Percentiles rank a stretch among this genome's conserved stretches.
Conservation (phyloP, 805 yeast genomes). For the Pichia californica region DNA sequence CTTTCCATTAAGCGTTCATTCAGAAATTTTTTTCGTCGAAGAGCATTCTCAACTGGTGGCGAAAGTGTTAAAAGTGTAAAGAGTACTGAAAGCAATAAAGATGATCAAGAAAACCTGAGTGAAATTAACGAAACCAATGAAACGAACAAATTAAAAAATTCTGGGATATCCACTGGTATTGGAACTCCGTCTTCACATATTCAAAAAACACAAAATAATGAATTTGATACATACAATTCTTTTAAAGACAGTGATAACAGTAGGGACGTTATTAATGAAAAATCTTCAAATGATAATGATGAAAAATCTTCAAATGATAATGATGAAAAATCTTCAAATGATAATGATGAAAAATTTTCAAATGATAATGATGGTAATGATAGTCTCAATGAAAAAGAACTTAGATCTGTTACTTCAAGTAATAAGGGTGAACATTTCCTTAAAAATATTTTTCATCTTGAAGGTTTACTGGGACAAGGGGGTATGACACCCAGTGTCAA, state of each 20-base stretch:
- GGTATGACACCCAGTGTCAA: constrained; percentile 12
- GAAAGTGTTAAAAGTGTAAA: constrained; percentile 1
- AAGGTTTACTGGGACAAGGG: constrained; percentile 13
- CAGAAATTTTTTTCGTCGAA: constrained; percentile 8
- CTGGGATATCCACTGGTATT: no score
- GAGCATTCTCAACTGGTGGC: constrained; percentile 8
- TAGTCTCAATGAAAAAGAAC: not conserved
- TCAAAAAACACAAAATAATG: not conserved
- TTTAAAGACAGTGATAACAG: no score
- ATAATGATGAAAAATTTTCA: no score
- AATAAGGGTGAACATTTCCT: constrained; percentile 6
- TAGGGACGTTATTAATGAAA: no score
- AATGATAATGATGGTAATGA: not conserved
- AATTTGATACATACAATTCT: no score
- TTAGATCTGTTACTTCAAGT: not conserved
- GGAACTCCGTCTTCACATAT: not conserved
- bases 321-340: no score
- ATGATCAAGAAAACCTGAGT: no score
- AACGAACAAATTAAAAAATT: not conserved
- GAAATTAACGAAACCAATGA: not conserved
- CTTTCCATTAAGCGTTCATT: not conserved
- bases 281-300: no score
- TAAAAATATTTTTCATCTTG: constrained; percentile 12
- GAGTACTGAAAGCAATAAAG: not conserved
- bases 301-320: no score